Evolutionary conservation across 169 alveolate genomes (phyloP).

Genomic region (Plasmodium cynomolgi): DNA sequence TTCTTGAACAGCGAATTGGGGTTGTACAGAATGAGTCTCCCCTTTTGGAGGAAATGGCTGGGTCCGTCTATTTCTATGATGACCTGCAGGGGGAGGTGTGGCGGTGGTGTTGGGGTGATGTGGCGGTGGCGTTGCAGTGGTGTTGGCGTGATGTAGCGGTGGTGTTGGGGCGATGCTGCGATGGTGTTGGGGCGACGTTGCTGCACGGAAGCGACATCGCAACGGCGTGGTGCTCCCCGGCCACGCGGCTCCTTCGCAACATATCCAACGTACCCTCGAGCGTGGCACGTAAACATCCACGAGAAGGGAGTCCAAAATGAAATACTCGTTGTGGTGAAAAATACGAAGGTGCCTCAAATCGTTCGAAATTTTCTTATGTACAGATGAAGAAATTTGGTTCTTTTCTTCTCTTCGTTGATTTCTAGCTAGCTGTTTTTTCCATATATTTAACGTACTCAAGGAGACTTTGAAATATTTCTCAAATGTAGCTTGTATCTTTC

Average conservation of each 20-base stretch:
- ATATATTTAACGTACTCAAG: slow-evolving; percentile 36
- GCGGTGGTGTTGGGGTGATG: background rate
- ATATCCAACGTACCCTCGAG: background rate
- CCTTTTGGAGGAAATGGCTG: slow-evolving; percentile 53
- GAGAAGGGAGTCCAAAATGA: slow-evolving; percentile 50
- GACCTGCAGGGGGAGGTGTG: background rate
- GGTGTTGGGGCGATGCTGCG: no score
- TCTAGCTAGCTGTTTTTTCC: slow-evolving; percentile 72
- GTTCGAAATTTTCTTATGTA: slow-evolving; percentile 51
- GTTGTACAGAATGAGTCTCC: slow-evolving; percentile 25
- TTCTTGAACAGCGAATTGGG: slow-evolving; percentile 59
- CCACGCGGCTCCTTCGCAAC: background rate
- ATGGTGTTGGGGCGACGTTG: no score
- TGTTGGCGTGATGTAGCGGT: no score
- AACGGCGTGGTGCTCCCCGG: background rate
- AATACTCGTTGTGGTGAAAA: slow-evolving; percentile 49
- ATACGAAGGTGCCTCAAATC: slow-evolving; percentile 30
- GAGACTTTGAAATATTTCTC: slow-evolving; percentile 58
- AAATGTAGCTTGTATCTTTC: slow-evolving; percentile 56
- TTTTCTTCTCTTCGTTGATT: slow-evolving; percentile 69
- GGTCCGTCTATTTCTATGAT: slow-evolving; percentile 69
- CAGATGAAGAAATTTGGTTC: slow-evolving; percentile 50
- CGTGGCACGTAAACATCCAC: slow-evolving; percentile 50
- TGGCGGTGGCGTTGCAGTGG: background rate
- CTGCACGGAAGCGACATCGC: background rate